A percentile compares a stretch with the other conserved stretches of the same genome.
Evolutionary conservation across 257 asterid genomes (phyloP).

Genomic region (Solanum appendiculatum): DNA sequence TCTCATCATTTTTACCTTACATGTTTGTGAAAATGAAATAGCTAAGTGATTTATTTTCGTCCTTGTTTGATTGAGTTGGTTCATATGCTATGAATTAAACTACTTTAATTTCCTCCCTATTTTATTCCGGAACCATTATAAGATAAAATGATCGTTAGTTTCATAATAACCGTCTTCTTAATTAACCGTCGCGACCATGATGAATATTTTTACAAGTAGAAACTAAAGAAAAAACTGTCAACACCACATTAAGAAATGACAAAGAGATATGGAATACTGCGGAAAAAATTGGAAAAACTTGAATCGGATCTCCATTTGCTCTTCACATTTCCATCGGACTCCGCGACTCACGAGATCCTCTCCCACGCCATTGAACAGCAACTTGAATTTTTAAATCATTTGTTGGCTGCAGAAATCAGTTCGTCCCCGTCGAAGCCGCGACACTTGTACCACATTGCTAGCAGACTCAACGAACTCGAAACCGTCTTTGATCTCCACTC

Average conservation of each 20-base stretch:
- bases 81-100: too few species aligned
- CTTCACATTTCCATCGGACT: slow-evolving; percentile 13
- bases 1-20: too few species aligned
- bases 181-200: not conserved
- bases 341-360: slow-evolving; percentile 1
- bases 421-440: slow-evolving; percentile 7
- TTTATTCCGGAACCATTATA: not conserved
- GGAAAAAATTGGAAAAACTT: slow-evolving; percentile 49
- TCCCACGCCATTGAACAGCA: slow-evolving; percentile 8
- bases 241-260: not conserved
- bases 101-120: too few species aligned
- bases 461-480: slow-evolving; percentile 9
- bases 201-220: not conserved
- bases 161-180: not conserved
- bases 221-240: not conserved
- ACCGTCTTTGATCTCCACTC: not conserved
- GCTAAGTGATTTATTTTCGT: too few species aligned
- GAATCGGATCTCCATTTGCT: slow-evolving; percentile 31
- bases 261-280: slow-evolving; percentile 15
- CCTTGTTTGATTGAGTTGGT: too few species aligned
- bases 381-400: slow-evolving; percentile 6
- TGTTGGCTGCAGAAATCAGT: slow-evolving; percentile 10
- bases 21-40: too few species aligned
- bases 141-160: not conserved
- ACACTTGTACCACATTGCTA: slow-evolving; percentile 5